Conservation (phyloP, 2,329 filamentous ascomycete species). For the Fulvia fulva region DNA sequence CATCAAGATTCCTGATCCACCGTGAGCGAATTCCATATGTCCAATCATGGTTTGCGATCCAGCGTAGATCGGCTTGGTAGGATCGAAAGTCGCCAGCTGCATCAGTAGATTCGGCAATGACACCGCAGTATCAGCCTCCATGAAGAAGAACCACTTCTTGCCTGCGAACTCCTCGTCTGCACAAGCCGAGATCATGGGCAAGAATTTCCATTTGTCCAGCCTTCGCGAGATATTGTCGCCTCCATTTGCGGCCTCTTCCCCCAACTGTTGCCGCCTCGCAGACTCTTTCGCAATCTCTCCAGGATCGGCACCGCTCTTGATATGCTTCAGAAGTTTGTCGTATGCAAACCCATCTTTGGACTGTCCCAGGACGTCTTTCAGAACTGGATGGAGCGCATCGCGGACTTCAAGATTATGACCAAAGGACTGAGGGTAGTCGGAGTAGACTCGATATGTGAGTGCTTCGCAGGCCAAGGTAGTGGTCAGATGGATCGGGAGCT, state of each 20-base stretch:
- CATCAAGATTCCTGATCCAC: constrained; percentile 26
- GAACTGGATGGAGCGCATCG: constrained; percentile 14
- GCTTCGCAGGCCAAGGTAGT: constrained; percentile 50
- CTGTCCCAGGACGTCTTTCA: too few species aligned
- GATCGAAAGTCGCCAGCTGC: constrained; percentile 45
- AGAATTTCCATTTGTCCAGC: constrained; percentile 53
- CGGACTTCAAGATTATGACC: constrained; percentile 41
- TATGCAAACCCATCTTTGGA: too few species aligned
- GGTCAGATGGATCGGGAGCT: constrained; percentile 50
- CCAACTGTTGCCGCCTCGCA: too few species aligned
- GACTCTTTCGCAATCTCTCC: constrained; percentile 6
- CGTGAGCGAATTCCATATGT: constrained; percentile 33
- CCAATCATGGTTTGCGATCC: constrained; percentile 46
- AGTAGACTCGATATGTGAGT: too few species aligned
- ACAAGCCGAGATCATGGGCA: constrained; percentile 20
- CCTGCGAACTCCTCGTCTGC: constrained; percentile 28
- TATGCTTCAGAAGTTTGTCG: constrained; percentile 22
- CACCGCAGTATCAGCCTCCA: constrained; percentile 51
- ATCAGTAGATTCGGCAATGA: constrained; percentile 42
- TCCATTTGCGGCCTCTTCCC: constrained; percentile 1
- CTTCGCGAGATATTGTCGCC: constrained; percentile 40
- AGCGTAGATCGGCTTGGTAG: constrained; percentile 43
- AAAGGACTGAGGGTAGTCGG: too few species aligned
- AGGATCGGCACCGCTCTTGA: constrained; percentile 19
- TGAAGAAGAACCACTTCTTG: constrained; percentile 50